Evolutionary conservation across 805 yeast genomes (phyloP).

Genomic region (Grigorovia humatica): DNA sequence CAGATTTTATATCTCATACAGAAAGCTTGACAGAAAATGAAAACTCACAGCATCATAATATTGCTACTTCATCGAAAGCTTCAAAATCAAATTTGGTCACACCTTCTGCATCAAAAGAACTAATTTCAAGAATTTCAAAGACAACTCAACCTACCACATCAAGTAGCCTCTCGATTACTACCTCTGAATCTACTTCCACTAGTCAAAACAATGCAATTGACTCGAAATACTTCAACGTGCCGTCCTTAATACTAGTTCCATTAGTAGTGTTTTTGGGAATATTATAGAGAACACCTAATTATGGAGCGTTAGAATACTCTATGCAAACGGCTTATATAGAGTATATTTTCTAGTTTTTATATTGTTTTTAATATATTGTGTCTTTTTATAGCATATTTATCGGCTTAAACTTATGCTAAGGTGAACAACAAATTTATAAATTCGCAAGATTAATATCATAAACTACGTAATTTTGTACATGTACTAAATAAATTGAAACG

Average conservation of each 20-base stretch:
- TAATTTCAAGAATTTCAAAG: not conserved
- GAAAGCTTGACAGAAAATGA: not conserved
- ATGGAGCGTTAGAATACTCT: no score
- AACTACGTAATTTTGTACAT: no score
- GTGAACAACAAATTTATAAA: no score
- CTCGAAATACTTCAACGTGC: not conserved
- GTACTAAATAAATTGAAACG: no score
- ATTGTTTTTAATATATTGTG: no score
- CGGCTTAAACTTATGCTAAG: no score
- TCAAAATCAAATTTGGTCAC: not conserved
- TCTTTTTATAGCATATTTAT: no score
- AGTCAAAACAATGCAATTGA: not conserved
- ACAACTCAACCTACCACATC: not conserved
- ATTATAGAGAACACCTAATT: not conserved
- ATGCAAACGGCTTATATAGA: no score
- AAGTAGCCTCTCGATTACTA: not conserved
- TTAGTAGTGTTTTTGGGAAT: not conserved
- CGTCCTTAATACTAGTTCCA: not conserved
- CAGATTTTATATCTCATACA: conserved; percentile 11
- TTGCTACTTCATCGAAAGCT: not conserved
- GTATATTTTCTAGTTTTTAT: no score
- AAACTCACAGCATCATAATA: not conserved
- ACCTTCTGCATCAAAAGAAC: not conserved
- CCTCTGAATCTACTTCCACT: not conserved
- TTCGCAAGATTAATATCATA: no score